These are phyloP conservation scores for Canavalia ensiformis DNA, from an alignment of 306 rosid species.

Conservation along the genomic window DNA sequence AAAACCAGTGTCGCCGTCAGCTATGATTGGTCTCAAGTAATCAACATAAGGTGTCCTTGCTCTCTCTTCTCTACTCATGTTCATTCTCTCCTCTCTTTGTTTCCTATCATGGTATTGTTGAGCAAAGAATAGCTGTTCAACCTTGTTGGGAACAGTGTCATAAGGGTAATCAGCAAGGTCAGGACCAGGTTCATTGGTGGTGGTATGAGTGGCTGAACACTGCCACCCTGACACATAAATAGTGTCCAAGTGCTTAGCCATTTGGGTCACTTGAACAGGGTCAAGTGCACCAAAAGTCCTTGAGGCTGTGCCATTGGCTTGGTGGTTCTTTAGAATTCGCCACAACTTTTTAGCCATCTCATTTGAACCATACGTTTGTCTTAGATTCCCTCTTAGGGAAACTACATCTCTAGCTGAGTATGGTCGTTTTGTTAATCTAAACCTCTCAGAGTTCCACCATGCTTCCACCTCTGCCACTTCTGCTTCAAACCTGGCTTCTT, in stretches of 20 bases:
- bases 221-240: slow-evolving; percentile 99
- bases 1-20: slow-evolving; percentile 93
- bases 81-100: slow-evolving; percentile 90
- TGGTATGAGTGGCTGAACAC: slow-evolving; percentile 90
- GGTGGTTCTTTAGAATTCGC: slow-evolving; percentile 85
- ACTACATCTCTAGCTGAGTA: slow-evolving; percentile 87
- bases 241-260: slow-evolving; percentile 92
- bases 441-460: slow-evolving; percentile 95
- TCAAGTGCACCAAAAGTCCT: slow-evolving; percentile 97
- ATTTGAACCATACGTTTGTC: slow-evolving; percentile 78
- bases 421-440: slow-evolving; percentile 75
- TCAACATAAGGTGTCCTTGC: slow-evolving; percentile 81
- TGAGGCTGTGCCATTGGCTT: slow-evolving; percentile 87
- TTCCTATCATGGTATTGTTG: slow-evolving; percentile 94
- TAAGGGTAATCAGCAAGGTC: slow-evolving; percentile 98
- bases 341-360: slow-evolving; percentile 92
- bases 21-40: slow-evolving; percentile 90
- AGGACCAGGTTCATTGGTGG: slow-evolving; percentile 95
- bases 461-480: slow-evolving; percentile 92
- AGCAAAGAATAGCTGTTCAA: slow-evolving; percentile 89
- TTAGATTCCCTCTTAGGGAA: slow-evolving; percentile 80
- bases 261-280: slow-evolving; percentile 94
- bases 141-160: slow-evolving; percentile 98
- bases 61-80: slow-evolving; percentile 81
- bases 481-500: slow-evolving; percentile 89